phyloP scores from a whole-genome alignment of 2,329 filamentous ascomycete genomes.

The Fusarium buxicola region DNA sequence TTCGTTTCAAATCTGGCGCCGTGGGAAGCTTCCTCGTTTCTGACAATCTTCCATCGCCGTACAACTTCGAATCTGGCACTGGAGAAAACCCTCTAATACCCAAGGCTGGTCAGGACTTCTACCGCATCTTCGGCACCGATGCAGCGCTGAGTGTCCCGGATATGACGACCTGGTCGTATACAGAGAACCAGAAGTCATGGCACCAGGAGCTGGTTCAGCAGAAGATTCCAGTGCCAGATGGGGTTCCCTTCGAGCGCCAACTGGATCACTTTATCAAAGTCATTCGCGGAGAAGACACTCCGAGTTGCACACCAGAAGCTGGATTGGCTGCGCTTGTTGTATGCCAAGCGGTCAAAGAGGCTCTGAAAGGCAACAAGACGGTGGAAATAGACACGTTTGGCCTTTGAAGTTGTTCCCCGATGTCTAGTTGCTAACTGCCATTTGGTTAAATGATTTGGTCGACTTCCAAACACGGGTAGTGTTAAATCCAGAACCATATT shows the following conservation, averaged over 20 bases:
- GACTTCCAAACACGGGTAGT: too few relatives aligned
- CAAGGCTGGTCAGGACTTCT: slow-evolving; percentile 56
- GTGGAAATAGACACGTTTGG: slow-evolving; percentile 36
- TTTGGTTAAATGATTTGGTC: too few relatives aligned
- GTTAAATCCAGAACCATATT: slow-evolving; percentile 4
- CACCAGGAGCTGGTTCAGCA: slow-evolving; percentile 50
- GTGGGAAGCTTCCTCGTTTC: slow-evolving; percentile 68
- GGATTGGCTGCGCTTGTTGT: slow-evolving; percentile 64
- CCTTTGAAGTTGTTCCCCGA: too few relatives aligned
- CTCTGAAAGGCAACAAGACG: slow-evolving; percentile 51
- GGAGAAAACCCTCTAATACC: slow-evolving; percentile 69
- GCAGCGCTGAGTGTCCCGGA: slow-evolving; percentile 66
- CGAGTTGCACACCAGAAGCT: slow-evolving; percentile 61
- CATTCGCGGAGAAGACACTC: slow-evolving; percentile 54
- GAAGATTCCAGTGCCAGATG: slow-evolving; percentile 33
- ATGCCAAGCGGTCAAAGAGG: slow-evolving; percentile 62
- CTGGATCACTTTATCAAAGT: slow-evolving; percentile 63
- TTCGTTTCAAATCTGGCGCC: slow-evolving; percentile 64
- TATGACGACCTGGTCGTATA: slow-evolving; percentile 62
- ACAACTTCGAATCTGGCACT: slow-evolving; percentile 68
- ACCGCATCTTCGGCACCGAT: slow-evolving; percentile 65
- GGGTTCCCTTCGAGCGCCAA: slow-evolving; percentile 63
- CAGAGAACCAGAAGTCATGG: slow-evolving; percentile 56
- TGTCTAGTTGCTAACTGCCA: too few relatives aligned
- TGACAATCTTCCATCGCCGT: slow-evolving; percentile 62